These are phyloP conservation scores for Agaricus subrufescens DNA, from an alignment of 768 basidiomycete species.

Conservation along the genomic window DNA sequence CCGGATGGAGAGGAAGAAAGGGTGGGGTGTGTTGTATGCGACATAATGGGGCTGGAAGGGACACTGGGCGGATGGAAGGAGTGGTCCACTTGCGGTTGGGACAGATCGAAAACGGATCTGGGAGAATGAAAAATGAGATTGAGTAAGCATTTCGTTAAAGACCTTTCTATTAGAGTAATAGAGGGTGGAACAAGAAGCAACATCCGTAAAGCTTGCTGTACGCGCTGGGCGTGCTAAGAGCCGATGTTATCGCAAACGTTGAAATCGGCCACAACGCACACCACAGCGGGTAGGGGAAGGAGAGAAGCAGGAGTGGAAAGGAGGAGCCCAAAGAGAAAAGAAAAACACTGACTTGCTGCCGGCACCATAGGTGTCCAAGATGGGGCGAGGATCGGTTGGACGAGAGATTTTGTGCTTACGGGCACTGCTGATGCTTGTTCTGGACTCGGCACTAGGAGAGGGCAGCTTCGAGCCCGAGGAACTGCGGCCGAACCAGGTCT, in stretches of 20 bases:
- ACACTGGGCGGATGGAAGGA: constrained; percentile 30
- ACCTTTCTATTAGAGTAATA: too few relatives aligned
- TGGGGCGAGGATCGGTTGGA: constrained; percentile 78
- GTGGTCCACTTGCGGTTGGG: constrained; percentile 41
- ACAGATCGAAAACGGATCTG: constrained; percentile 67
- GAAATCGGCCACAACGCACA: constrained; percentile 44
- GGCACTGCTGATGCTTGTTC: constrained; percentile 35
- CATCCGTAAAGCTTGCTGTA: not conserved
- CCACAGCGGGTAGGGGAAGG: constrained; percentile 24
- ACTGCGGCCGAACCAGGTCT: constrained; percentile 69
- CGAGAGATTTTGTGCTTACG: constrained; percentile 80
- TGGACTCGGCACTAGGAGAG: constrained; percentile 36
- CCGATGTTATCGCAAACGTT: constrained; percentile 21
- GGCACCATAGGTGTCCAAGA: constrained; percentile 52
- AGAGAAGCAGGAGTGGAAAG: too few relatives aligned
- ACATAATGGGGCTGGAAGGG: constrained; percentile 31
- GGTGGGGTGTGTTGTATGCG: constrained; percentile 10
- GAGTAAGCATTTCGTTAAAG: too few relatives aligned
- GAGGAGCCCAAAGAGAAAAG: too few relatives aligned
- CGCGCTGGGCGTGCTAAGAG: not conserved
- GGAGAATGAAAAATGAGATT: not conserved
- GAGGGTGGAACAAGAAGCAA: not conserved
- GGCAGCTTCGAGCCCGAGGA: constrained; percentile 47
- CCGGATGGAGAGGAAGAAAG: constrained; percentile 18
- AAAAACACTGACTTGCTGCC: too few relatives aligned